Conservation (phyloP, 176 grass and related monocot species). For the Phoenix dactylifera region DNA sequence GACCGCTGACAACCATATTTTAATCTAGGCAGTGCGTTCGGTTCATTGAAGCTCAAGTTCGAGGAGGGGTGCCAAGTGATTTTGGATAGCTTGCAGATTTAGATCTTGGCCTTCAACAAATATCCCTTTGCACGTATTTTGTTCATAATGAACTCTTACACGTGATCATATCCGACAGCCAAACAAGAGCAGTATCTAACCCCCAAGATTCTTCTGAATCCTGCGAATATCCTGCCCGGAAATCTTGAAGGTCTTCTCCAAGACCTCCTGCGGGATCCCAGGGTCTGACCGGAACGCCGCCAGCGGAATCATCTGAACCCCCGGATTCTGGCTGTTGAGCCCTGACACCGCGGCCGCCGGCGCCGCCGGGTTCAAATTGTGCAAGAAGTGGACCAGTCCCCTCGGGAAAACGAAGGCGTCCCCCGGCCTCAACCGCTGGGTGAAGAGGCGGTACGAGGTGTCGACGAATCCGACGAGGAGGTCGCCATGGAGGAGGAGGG, state of each 20-base stretch:
- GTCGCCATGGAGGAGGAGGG: slow-evolving; percentile 31
- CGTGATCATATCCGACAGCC: no score
- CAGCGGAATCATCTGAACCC: slow-evolving; percentile 37
- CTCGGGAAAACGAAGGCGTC: slow-evolving; percentile 54
- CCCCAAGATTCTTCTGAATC: slow-evolving; percentile 42
- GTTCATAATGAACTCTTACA: no score
- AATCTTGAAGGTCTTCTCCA: slow-evolving; percentile 47
- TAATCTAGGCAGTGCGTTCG: no score
- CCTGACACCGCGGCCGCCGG: slow-evolving; percentile 45
- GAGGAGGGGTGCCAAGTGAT: no score
- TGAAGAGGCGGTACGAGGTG: slow-evolving; percentile 57
- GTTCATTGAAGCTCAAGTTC: no score
- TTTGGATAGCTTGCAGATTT: no score
- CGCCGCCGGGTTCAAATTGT: slow-evolving; percentile 27
- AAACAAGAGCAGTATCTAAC: background rate
- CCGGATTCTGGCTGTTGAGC: slow-evolving; percentile 57
- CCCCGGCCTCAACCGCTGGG: slow-evolving; percentile 49
- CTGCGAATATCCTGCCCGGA: slow-evolving; percentile 36
- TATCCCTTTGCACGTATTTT: no score
- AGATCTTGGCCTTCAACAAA: no score
- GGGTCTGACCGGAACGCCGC: slow-evolving; percentile 44
- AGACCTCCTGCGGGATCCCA: slow-evolving; percentile 34
- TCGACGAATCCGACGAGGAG: slow-evolving; percentile 49
- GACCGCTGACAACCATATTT: no score
- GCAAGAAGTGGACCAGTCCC: slow-evolving; percentile 44